Conservation (phyloP, 2,329 filamentous ascomycete species). For the Chaetomium strumarium region DNA sequence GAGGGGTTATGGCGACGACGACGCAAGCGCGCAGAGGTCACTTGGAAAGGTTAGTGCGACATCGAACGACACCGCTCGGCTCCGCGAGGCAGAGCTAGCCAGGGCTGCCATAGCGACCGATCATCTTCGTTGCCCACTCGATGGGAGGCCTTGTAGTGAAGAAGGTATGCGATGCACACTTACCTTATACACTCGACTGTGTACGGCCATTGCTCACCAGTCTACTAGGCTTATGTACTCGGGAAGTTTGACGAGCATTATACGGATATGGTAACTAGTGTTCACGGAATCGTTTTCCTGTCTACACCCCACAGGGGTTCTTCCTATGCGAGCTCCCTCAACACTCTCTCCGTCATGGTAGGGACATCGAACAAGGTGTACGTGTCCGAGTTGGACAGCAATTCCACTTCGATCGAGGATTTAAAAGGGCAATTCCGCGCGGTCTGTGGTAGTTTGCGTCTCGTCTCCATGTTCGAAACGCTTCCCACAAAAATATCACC, state of each 20-base stretch:
- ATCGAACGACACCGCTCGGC: background rate
- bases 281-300: constrained; percentile 6
- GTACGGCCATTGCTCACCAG: background rate
- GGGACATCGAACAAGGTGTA: constrained; percentile 2
- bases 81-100: background rate
- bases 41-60: constrained; percentile 1
- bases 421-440: constrained; percentile 1
- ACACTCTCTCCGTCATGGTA: constrained; percentile 1
- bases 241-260: constrained; percentile 1
- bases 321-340: background rate
- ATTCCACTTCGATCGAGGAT: constrained; percentile 4
- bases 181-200: background rate
- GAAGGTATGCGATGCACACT: background rate
- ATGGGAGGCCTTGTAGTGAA: constrained; percentile 11
- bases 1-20: background rate
- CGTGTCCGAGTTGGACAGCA: background rate
- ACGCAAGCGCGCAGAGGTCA: background rate
- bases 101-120: background rate
- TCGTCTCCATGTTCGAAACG: constrained; percentile 8
- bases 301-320: constrained; percentile 8
- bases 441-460: background rate
- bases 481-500: background rate
- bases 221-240: background rate
- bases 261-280: background rate
- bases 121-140: constrained; percentile 10